Conservation (phyloP, 495 filamentous ascomycete genomes). For the Mytilinidion resinicola region DNA sequence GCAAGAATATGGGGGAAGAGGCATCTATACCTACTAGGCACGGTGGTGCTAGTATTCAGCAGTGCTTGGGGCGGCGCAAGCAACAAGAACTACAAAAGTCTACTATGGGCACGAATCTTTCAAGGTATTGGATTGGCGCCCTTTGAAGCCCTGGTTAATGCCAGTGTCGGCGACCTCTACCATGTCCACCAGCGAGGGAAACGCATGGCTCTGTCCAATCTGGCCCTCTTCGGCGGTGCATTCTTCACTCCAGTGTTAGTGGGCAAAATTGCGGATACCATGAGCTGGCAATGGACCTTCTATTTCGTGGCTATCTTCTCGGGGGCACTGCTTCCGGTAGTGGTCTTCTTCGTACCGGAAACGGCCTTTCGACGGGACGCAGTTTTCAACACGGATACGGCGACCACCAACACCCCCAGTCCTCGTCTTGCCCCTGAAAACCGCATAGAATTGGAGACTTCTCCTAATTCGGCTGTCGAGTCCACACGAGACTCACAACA, state of each 20-base stretch:
- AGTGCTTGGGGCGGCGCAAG: slow-evolving; percentile 74
- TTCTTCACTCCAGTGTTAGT: slow-evolving; percentile 88
- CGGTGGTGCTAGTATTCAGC: slow-evolving; percentile 62
- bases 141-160: slow-evolving; percentile 43
- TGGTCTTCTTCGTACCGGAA: slow-evolving; percentile 75
- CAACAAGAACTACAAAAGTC: slow-evolving; percentile 55
- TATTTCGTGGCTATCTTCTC: slow-evolving; percentile 43
- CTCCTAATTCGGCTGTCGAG: neutral
- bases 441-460: neutral
- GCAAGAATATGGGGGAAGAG: slow-evolving; percentile 91
- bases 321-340: slow-evolving; percentile 35
- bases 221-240: slow-evolving; percentile 83
- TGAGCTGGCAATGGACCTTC: slow-evolving; percentile 60
- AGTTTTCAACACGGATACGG: slow-evolving; percentile 50
- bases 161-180: slow-evolving; percentile 36
- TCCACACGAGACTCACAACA: neutral
- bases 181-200: slow-evolving; percentile 62
- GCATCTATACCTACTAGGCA: slow-evolving; percentile 78
- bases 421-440: neutral
- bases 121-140: slow-evolving; percentile 42
- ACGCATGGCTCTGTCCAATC: slow-evolving; percentile 84
- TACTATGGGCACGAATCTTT: slow-evolving; percentile 58
- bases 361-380: slow-evolving; percentile 67
- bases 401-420: neutral
- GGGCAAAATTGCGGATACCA: slow-evolving; percentile 69